These are phyloP conservation scores for Schwanniomyces yamadae DNA, from an alignment of 805 yeast genomes.

Conservation along the genomic window DNA sequence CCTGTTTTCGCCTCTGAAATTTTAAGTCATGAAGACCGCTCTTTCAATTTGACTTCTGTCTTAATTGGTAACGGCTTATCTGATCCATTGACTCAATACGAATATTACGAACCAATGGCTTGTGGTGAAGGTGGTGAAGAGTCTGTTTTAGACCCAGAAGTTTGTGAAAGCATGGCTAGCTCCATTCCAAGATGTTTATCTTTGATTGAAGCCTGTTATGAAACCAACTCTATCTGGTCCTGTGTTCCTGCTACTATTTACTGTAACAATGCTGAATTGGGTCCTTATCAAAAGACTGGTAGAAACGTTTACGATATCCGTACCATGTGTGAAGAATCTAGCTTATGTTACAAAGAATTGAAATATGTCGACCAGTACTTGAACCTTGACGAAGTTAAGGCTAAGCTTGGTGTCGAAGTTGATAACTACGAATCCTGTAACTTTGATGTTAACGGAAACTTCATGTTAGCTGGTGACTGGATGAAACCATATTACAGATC, in stretches of 20 bases:
- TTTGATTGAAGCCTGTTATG: slow-evolving; percentile 77
- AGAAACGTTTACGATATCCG: slow-evolving; percentile 90
- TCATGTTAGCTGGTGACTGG: slow-evolving; percentile 87
- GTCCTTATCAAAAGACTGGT: slow-evolving; percentile 81
- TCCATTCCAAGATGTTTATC: slow-evolving; percentile 72
- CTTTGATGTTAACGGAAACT: slow-evolving; percentile 74
- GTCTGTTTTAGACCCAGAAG: slow-evolving; percentile 65
- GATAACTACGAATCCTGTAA: slow-evolving; percentile 74
- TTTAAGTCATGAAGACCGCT: slow-evolving; percentile 38
- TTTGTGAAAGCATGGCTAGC: slow-evolving; percentile 63
- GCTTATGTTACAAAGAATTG: slow-evolving; percentile 77
- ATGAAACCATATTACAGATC: slow-evolving; percentile 69
- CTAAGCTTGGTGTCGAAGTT: slow-evolving; percentile 89
- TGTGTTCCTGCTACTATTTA: slow-evolving; percentile 91
- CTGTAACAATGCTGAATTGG: slow-evolving; percentile 82
- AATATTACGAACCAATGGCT: slow-evolving; percentile 88
- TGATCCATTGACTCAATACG: slow-evolving; percentile 76
- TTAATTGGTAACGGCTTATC: slow-evolving; percentile 93
- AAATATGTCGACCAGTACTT: slow-evolving; percentile 74
- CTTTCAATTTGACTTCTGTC: slow-evolving; percentile 65
- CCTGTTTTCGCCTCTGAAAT: slow-evolving; percentile 46
- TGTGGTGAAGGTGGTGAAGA: slow-evolving; percentile 88
- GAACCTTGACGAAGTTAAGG: slow-evolving; percentile 72
- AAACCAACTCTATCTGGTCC: slow-evolving; percentile 68
- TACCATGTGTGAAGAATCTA: slow-evolving; percentile 64